Evolutionary conservation across 1,284 basidiomycete genomes (phyloP), one percentile per base, ranked within the genome.

Genomic region (Amylostereum areolatum): DNA sequence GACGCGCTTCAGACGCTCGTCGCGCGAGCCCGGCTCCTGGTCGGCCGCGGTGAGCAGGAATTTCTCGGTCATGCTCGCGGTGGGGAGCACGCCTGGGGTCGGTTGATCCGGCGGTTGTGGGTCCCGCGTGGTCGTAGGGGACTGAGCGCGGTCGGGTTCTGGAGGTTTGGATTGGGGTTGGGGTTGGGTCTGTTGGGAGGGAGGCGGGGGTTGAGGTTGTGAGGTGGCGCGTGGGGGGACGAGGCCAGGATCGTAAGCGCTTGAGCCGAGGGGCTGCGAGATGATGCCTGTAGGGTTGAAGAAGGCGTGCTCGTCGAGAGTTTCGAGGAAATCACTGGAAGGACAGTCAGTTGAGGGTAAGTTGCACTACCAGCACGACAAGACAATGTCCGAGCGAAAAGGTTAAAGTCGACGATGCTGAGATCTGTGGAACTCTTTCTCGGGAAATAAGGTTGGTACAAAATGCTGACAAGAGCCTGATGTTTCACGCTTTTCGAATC

Each of bases 21-120:
- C 91, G 34, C 95, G 77, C 10, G 92, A 89, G 0, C 95, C 95
- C 9, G 88, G 81, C 43, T 91, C 91, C 63, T 97, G 95, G 66
- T 98, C 95, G 0, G 96, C 96, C 1, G 96, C 95, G 0, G 92
- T 97, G 32, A 98, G 75, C 57, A 97, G 77, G 69, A 97, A 98
- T 40, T 80, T 80, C 63, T 98, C 94, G 1, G 87, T 85, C 62
- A 89, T 88, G 1, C 78, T 87, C 10, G 84, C 81, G 0, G 82
- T 74, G 0, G 83, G 83, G 2, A 89, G 73, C 3, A 88, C 74
- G 24, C 37, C 12, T 39, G 37, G 9, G 9, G n/a, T 9, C 12
- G 37, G 37, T 5, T 5, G 6, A 6, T 39, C 37, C 6, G 37
- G 37, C 9, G 43, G 35, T 28, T n/a, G 9, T 28, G 34, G 24